Conservation (phyloP, 345 rosid species). For the Hibiscus trionum region DNA sequence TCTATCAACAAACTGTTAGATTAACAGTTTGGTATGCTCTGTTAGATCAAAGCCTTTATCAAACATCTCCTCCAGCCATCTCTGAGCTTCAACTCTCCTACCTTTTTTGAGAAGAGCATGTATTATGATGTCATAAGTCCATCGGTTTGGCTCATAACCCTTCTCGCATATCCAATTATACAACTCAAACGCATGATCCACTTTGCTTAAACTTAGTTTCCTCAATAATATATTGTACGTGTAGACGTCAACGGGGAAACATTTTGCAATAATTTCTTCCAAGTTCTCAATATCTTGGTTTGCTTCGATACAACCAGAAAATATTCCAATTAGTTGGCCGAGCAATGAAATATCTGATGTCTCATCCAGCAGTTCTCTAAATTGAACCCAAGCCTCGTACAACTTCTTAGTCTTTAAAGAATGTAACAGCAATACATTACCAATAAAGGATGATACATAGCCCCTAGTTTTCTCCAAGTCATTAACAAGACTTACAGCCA, state of each 20-base stretch:
- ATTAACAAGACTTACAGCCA: constrained; percentile 40
- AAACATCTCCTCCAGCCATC: constrained; percentile 31
- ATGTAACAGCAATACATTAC: constrained; percentile 59
- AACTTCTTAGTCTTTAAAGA: constrained; percentile 39
- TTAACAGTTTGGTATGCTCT: background rate
- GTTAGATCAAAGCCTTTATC: constrained; percentile 22
- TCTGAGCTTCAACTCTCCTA: constrained; percentile 29
- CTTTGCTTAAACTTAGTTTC: constrained; percentile 27
- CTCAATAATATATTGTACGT: constrained; percentile 63
- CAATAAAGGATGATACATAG: constrained; percentile 51
- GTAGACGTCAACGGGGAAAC: constrained; percentile 48
- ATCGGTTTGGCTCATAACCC: constrained; percentile 56
- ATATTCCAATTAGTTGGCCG: constrained; percentile 54
- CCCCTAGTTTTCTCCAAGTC: constrained; percentile 47
- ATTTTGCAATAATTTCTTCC: constrained; percentile 46
- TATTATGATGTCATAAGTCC: constrained; percentile 46
- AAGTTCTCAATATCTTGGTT: constrained; percentile 28
- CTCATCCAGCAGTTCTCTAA: constrained; percentile 30
- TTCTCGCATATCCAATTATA: constrained; percentile 34
- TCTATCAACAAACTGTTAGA: background rate
- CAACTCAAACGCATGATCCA: constrained; percentile 37
- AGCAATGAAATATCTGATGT: constrained; percentile 35
- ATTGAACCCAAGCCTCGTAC: constrained; percentile 51
- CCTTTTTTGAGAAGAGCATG: constrained; percentile 29
- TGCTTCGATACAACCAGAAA: constrained; percentile 36